Base-by-base conservation (phyloP, 345 rosid genomes). In the Eucalyptus caleyi region DNA sequence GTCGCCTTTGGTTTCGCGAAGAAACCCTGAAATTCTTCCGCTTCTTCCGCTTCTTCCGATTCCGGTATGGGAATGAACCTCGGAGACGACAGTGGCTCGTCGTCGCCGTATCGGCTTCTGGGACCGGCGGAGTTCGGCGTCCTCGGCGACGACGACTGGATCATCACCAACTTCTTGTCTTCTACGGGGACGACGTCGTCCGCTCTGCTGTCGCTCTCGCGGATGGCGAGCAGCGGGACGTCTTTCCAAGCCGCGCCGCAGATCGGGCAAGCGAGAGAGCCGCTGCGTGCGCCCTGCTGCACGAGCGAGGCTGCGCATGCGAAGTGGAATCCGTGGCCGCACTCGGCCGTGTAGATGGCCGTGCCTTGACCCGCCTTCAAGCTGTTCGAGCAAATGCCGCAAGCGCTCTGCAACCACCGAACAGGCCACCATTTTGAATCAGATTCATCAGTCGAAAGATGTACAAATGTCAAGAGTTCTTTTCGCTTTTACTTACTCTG, bases 321-420 rank as follows among this genome's bases (percentile, higher is more conserved):
- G 87, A 96, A 96, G 89, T 97, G 99, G 89, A 97, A 97, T 50
- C 92, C 92, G 89, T 97, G 98, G 27, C 93, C 88, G 88, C 99
- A 97, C 89, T 96, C 99, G 21, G 98, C 98, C 42, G 98, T 97
- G 91, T 94, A 96, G 51, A 96, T 95, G 27, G 97, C 97, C 23
- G 96, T 96, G 9, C 97, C 98, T 87, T 96, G 95, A 27, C 96
- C 97, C 26, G 95, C 93, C 91, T 93, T 95, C 91, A 96, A 97
- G 89, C 95, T 94, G 92, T 93, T 95, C 91, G 92, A 91, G 90
- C 98, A 97, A 80, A 97, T 92, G 72, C 96, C 97, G 40, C 99
- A 97, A 89, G 94, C 94, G 87, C 93, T 95, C 95, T 95, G 94
- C 90, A 88, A 45, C 88, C 42, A 82, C 65, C 59, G 89, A 67